Conservation (phyloP, 352 stramenopile species). For the Globisporangium irregulare region DNA sequence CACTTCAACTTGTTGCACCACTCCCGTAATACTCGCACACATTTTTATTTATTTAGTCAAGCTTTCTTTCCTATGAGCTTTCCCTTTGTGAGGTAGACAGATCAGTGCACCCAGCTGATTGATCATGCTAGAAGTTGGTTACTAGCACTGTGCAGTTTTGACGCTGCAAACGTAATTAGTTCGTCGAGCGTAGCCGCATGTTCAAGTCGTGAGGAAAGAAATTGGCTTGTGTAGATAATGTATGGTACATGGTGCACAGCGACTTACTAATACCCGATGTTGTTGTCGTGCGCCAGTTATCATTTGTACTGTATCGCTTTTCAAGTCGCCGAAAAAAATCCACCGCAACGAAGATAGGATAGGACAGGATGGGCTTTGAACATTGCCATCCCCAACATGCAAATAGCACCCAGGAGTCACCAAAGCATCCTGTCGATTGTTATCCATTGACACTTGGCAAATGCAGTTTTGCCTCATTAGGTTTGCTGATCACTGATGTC, state of each 20-base stretch:
- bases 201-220: neutral
- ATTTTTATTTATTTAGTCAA: too few relatives aligned
- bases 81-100: too few relatives aligned
- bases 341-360: neutral
- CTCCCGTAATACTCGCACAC: too few relatives aligned
- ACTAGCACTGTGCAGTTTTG: too few relatives aligned
- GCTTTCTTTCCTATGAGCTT: too few relatives aligned
- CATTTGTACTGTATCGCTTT: neutral
- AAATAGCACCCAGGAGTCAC: neutral
- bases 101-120: too few relatives aligned
- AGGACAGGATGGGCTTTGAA: too few relatives aligned
- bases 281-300: neutral
- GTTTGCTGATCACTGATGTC: neutral
- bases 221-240: neutral
- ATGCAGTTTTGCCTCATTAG: too few relatives aligned
- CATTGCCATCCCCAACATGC: neutral
- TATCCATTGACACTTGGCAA: neutral
- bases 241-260: neutral
- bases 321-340: neutral
- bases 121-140: too few relatives aligned
- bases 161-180: too few relatives aligned
- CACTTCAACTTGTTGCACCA: too few relatives aligned
- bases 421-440: neutral
- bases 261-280: neutral
- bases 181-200: too few relatives aligned